These are phyloP conservation scores for Exophiala lecanii-corni DNA, from an alignment of 2,329 filamentous ascomycete species.

Conservation along the genomic window DNA sequence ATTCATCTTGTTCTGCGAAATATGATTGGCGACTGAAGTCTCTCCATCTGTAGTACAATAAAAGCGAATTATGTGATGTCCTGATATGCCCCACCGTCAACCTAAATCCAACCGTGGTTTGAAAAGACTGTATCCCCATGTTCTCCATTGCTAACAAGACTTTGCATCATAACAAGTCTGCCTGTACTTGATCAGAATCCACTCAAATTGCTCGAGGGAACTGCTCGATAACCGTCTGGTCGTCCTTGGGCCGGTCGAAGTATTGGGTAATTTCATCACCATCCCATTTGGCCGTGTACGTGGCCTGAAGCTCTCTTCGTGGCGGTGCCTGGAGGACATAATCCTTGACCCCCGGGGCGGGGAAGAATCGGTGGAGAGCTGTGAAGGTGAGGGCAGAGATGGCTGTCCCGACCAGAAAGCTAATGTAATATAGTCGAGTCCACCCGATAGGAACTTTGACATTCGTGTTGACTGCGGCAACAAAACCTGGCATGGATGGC, in stretches of 20 bases:
- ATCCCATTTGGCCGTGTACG: slow-evolving; percentile 14
- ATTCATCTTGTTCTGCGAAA: too few relatives aligned
- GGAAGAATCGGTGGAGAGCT: slow-evolving; percentile 17
- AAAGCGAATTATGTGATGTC: too few relatives aligned
- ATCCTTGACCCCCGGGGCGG: slow-evolving; percentile 11
- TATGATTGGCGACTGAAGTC: too few relatives aligned
- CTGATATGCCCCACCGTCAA: too few relatives aligned
- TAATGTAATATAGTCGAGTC: slow-evolving; percentile 40
- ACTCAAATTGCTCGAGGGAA: background rate
- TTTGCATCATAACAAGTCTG: too few relatives aligned
- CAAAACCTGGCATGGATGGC: slow-evolving; percentile 31
- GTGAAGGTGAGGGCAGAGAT: slow-evolving; percentile 34
- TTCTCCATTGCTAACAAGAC: too few relatives aligned
- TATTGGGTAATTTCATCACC: background rate
- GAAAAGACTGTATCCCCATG: too few relatives aligned
- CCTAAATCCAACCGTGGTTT: too few relatives aligned
- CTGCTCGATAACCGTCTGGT: background rate
- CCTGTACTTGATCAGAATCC: background rate
- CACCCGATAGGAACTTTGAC: slow-evolving; percentile 31
- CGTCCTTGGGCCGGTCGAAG: slow-evolving; percentile 1
- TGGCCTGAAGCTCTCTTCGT: slow-evolving; percentile 7
- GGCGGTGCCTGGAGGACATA: slow-evolving; percentile 9
- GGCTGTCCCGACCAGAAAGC: slow-evolving; percentile 38
- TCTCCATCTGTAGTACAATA: too few relatives aligned
- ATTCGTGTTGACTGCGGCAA: slow-evolving; percentile 25